Conservation (phyloP, 441 rosid genomes). For the Populus hybrid region DNA sequence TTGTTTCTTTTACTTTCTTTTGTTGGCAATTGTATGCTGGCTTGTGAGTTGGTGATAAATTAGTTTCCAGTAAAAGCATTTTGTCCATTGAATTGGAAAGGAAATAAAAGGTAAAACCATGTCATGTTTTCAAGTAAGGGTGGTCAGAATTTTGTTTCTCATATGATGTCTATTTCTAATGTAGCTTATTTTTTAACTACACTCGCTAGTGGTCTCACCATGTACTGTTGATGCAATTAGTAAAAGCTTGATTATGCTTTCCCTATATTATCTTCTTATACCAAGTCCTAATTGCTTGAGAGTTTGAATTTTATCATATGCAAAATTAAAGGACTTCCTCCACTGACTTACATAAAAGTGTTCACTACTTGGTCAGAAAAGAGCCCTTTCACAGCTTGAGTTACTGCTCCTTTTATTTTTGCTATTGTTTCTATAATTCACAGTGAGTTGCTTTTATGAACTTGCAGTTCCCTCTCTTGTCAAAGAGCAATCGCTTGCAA, state of each 20-base stretch:
- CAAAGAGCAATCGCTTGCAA: conserved; percentile 75
- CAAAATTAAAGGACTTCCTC: neutral
- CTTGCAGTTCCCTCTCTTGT: conserved; percentile 89
- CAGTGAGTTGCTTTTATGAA: conserved; percentile 10
- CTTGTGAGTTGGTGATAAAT: neutral
- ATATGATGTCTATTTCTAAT: neutral
- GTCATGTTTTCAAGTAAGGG: neutral
- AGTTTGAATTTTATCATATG: neutral
- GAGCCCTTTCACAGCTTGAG: neutral
- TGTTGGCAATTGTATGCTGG: neutral
- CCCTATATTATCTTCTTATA: neutral
- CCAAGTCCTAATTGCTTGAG: neutral
- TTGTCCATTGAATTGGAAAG: neutral
- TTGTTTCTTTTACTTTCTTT: neutral
- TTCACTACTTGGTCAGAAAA: conserved; percentile 2
- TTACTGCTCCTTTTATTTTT: neutral
- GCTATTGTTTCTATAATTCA: conserved; percentile 1
- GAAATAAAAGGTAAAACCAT: neutral
- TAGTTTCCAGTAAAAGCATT: neutral
- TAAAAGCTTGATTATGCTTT: neutral
- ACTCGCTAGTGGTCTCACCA: conserved; percentile 19
- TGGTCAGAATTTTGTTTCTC: neutral
- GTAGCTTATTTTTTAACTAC: neutral
- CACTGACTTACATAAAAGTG: neutral
- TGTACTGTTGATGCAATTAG: neutral